Percentiles rank a stretch among this genome's conserved stretches.
Evolutionary conservation across 441 rosid genomes (phyloP).

Genomic region (Populus hybrid): DNA sequence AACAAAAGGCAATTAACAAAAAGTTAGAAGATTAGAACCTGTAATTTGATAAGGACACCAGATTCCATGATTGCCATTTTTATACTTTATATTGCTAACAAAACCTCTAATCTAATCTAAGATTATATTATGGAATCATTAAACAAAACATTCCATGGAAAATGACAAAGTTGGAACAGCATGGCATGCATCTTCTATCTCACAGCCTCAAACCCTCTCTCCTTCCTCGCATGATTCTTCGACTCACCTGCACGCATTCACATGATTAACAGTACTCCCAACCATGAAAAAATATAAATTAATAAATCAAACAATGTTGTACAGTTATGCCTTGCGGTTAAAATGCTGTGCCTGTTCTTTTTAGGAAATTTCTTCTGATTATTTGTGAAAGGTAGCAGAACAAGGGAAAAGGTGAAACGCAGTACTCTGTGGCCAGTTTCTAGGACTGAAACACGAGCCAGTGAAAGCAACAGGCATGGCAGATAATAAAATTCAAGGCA

Average conservation of each 20-base stretch:
- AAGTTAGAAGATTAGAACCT: not conserved
- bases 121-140: not conserved
- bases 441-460: not conserved
- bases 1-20: not conserved
- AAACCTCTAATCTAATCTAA: not conserved
- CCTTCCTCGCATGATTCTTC: conserved; percentile 51
- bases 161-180: conserved; percentile 20
- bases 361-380: conserved; percentile 8
- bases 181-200: conserved; percentile 31
- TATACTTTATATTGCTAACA: not conserved
- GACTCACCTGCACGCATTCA: conserved; percentile 37
- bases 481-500: not conserved
- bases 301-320: not conserved
- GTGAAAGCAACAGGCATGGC: conserved; percentile 9
- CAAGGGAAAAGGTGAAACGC: conserved; percentile 8
- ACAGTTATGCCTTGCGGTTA: not conserved
- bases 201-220: conserved; percentile 35
- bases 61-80: not conserved
- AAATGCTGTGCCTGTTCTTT: not conserved
- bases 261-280: conserved; percentile 2
- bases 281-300: not conserved
- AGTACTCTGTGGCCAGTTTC: not conserved
- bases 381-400: not conserved
- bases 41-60: not conserved
- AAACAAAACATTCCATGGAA: conserved; percentile 11